A percentile compares a stretch with the other conserved stretches of the same genome.
Evolutionary conservation across 139 green algal genomes (phyloP).

Genomic region (Chlorella sp.): DNA sequence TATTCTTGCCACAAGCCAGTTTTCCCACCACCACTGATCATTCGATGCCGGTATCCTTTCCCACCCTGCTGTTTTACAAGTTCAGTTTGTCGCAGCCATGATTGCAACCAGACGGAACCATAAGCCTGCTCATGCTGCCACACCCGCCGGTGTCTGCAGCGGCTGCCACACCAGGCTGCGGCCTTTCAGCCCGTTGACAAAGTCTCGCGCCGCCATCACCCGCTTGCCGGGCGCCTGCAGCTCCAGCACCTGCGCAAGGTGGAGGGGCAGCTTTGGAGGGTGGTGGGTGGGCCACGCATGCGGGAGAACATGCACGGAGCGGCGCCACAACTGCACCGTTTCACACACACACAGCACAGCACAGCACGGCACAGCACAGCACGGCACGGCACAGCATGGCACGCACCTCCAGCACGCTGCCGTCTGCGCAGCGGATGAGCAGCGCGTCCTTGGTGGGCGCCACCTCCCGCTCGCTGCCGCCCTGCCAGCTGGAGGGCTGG

Average conservation of each 20-base stretch:
- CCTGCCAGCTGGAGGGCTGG: background rate
- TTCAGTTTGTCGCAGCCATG: no score
- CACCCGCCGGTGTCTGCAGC: background rate
- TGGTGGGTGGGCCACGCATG: background rate
- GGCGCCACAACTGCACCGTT: background rate
- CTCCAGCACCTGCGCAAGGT: slow-evolving; percentile 43
- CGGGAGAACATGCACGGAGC: background rate
- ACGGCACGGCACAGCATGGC: background rate
- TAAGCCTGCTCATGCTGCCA: background rate
- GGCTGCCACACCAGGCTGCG: slow-evolving; percentile 54
- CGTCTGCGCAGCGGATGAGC: slow-evolving; percentile 55
- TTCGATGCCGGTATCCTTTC: no score
- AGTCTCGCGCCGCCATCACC: slow-evolving; percentile 64
- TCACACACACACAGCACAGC: background rate
- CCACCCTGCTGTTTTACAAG: no score
- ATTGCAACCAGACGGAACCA: no score
- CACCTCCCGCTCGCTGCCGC: slow-evolving; percentile 10
- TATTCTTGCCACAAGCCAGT: no score
- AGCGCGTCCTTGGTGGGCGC: slow-evolving; percentile 28
- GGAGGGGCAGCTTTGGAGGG: background rate
- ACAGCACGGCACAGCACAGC: background rate
- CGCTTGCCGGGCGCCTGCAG: slow-evolving; percentile 87
- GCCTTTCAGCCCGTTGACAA: slow-evolving; percentile 78
- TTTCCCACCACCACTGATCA: no score
- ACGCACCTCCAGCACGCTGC: slow-evolving; percentile 48